Conservation (phyloP, 1,139 yeast species). For the Nakaseomyces bracarensis region DNA sequence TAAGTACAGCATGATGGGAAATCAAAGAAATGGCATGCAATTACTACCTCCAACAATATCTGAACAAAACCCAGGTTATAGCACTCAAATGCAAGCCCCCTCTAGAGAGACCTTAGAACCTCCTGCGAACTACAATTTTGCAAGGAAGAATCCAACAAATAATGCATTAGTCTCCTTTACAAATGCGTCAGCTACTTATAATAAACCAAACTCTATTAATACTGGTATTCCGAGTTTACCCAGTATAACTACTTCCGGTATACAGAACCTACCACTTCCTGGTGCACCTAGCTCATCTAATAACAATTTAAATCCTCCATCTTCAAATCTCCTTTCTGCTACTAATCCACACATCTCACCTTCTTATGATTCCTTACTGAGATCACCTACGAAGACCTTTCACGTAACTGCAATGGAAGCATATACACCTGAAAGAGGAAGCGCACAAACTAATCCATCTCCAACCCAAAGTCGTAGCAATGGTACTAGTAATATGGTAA, state of each 20-base stretch:
- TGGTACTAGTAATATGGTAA: constrained; percentile 5
- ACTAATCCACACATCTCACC: constrained; percentile 30
- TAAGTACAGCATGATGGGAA: constrained; percentile 3
- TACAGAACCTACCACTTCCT: constrained; percentile 4
- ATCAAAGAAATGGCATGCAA: constrained; percentile 4
- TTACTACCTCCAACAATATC: constrained; percentile 12
- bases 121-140: constrained; percentile 1
- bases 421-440: constrained; percentile 74
- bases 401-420: constrained; percentile 62
- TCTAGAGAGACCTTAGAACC: constrained; percentile 5
- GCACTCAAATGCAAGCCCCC: constrained; percentile 5
- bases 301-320: constrained; percentile 12
- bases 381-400: constrained; percentile 41
- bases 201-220: constrained; percentile 7
- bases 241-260: constrained; percentile 3
- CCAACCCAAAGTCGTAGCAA: constrained; percentile 14
- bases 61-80: constrained; percentile 8
- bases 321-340: constrained; percentile 14
- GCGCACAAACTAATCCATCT: constrained; percentile 33
- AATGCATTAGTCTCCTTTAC: constrained; percentile 20
- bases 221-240: constrained; percentile 3
- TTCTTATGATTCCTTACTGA: constrained; percentile 22
- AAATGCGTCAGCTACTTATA: constrained; percentile 14
- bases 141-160: constrained; percentile 13
- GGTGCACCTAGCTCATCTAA: constrained; percentile 9